phyloP scores from a whole-genome alignment of 176 grass and related monocot species.

The Paspalum notatum region DNA sequence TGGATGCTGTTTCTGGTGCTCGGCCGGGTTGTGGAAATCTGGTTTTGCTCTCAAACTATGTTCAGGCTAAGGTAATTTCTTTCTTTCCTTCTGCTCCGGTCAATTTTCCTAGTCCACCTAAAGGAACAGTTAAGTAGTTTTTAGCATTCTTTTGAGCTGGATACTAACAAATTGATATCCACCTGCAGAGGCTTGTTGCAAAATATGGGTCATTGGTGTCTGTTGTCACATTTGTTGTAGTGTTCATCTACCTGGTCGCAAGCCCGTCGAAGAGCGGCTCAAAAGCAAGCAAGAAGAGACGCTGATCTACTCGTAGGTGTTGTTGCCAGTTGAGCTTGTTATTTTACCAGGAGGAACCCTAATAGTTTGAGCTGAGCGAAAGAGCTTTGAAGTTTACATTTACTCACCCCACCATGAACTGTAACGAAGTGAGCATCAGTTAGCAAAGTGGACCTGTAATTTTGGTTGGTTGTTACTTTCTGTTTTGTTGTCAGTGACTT shows the following conservation, averaged over 20 bases:
- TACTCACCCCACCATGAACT: constrained; percentile 33
- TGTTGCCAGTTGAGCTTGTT: constrained; percentile 20
- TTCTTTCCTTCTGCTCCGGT: background rate
- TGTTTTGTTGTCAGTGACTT: constrained; percentile 22
- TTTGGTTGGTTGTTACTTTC: constrained; percentile 40
- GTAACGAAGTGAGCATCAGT: constrained; percentile 26
- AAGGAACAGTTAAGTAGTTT: background rate
- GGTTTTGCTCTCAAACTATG: constrained; percentile 3
- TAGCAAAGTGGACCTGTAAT: constrained; percentile 23
- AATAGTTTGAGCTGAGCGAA: constrained; percentile 1
- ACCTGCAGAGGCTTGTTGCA: constrained; percentile 62
- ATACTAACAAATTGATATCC: constrained; percentile 13
- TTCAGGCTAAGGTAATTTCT: constrained; percentile 81
- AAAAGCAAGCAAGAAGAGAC: constrained; percentile 86
- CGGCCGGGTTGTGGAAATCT: background rate
- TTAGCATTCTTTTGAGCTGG: background rate
- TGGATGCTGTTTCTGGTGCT: constrained; percentile 25
- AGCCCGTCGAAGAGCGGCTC: constrained; percentile 66
- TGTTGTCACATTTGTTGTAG: constrained; percentile 61
- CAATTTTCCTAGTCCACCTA: background rate
- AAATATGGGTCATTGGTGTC: constrained; percentile 82
- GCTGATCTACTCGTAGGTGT: constrained; percentile 42
- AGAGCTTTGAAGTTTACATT: constrained; percentile 33
- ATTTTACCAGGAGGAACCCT: constrained; percentile 23
- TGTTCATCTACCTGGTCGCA: constrained; percentile 75